Evolutionary conservation across 306 rosid genomes (phyloP), one percentile per base, ranked within the genome.

Genomic region (Astragalus glycyphyllos): DNA sequence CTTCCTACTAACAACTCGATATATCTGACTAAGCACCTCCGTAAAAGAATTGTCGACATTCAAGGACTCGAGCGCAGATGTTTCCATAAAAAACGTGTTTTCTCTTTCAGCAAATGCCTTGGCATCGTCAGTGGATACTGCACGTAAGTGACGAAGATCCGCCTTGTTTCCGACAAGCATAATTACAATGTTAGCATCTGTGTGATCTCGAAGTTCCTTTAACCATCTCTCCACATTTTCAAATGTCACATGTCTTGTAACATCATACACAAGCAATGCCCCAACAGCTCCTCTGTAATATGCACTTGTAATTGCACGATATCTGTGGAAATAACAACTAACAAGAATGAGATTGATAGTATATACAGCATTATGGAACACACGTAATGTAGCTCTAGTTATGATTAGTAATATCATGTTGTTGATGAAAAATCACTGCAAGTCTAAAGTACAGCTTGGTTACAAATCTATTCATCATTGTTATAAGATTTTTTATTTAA

Each of bases 161-260:
- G 96, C 96, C 85, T 90, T 90, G 82, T 90, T 90, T 67, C 96
- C 96, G 0, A 90, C 96, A 8, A 90, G 81, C 96, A 90, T 90
- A 14, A 90, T 84, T 65, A 88, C 96, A 68, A 90, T 90, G 81
- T 88, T 87, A 79, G 89, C 86, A 71, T 90, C 96, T 3, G 96
- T 90, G 79, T 90, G 96, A 74, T 79, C 91, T 12, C 96, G 77
- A 20, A 90, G 94, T 82, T 90, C 96, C 84, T 90, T 90, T 56
- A 90, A 69, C 96, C 96, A 90, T 64, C 96, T 84, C 83, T 86
- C 91, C 44, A 90, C 90, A 13, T 88, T 90, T 71, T 90, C 94
- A 4, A 90, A 90, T 12, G 94, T 90, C 6, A 86, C 86, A 23
- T 82, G 89, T 56, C 96, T 83, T 6, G 94, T 87, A 62, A 90